A percentile compares a stretch with the other conserved stretches of the same genome.
Conservation (phyloP, 495 filamentous ascomycete species). For the Penicillium paxilli region DNA sequence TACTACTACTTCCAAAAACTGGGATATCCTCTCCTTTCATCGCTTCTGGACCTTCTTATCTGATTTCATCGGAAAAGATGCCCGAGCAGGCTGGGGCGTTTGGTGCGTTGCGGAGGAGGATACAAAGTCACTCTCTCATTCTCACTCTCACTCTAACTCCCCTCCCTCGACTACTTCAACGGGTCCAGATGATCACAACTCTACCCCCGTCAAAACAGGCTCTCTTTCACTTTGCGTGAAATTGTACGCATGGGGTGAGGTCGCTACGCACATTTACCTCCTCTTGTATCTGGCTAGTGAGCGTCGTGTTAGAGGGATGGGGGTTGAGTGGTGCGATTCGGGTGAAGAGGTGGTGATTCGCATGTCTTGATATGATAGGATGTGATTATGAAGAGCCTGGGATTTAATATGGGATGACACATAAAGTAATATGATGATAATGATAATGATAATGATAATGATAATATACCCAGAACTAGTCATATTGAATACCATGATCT, state of each 20-base stretch:
- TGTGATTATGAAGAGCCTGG: neutral
- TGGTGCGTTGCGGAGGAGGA: constrained; percentile 45
- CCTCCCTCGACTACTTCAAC: neutral
- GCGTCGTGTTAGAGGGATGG: constrained; percentile 51
- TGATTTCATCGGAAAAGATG: constrained; percentile 55
- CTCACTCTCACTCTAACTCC: neutral
- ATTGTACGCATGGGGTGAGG: constrained; percentile 67
- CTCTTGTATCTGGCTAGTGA: constrained; percentile 65
- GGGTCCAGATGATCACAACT: neutral
- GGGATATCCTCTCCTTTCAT: constrained; percentile 29
- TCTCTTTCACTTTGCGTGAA: constrained; percentile 35
- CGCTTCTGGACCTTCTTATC: constrained; percentile 63
- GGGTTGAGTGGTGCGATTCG: constrained; percentile 58
- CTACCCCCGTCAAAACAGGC: neutral
- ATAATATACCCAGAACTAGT: too few relatives aligned
- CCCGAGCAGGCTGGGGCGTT: constrained; percentile 68
- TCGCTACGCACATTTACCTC: constrained; percentile 62
- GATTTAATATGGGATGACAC: neutral
- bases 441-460: too few relatives aligned
- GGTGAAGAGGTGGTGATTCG: constrained; percentile 50
- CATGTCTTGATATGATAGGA: constrained; percentile 29
- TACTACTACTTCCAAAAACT: constrained; percentile 3
- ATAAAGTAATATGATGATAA: too few relatives aligned
- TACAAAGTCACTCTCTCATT: neutral
- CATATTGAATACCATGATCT: too few relatives aligned